phyloP scores from a whole-genome alignment of 2,329 filamentous ascomycete species.

The Cryphonectria radicalis region DNA sequence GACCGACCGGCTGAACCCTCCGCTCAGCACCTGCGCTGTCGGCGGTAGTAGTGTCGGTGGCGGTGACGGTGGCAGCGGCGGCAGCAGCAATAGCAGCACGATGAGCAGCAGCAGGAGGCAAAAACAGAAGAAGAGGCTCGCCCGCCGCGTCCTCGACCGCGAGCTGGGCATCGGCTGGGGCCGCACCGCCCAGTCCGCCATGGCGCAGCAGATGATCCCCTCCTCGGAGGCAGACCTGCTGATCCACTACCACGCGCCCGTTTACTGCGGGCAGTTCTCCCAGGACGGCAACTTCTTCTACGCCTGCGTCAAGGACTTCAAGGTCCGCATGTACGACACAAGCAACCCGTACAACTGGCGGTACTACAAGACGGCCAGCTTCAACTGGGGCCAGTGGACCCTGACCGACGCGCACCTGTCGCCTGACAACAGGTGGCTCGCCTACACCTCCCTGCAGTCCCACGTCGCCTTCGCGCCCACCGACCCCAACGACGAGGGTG shows the following conservation, averaged over 20 bases:
- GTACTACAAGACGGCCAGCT: conserved; percentile 88
- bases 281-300: conserved; percentile 98
- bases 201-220: conserved; percentile 78
- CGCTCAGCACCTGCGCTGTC: background rate
- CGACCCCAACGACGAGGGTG: conserved; percentile 78
- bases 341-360: conserved; percentile 94
- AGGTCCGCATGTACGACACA: conserved; percentile 96
- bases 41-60: too few species aligned
- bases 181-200: conserved; percentile 64
- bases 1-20: conserved; percentile 50
- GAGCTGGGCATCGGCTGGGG: conserved; percentile 75
- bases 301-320: conserved; percentile 88
- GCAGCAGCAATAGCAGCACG: background rate
- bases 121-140: conserved; percentile 61
- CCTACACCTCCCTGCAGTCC: conserved; percentile 86
- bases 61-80: too few species aligned
- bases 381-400: conserved; percentile 91
- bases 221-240: conserved; percentile 79
- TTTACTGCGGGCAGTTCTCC: conserved; percentile 95
- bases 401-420: conserved; percentile 91
- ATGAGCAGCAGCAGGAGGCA: conserved; percentile 45
- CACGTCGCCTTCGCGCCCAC: conserved; percentile 86
- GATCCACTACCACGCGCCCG: conserved; percentile 82
- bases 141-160: conserved; percentile 75
- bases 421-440: conserved; percentile 88